phyloP scores from a whole-genome alignment of 148 eudicot species.

The Vaccinium darrowii region DNA sequence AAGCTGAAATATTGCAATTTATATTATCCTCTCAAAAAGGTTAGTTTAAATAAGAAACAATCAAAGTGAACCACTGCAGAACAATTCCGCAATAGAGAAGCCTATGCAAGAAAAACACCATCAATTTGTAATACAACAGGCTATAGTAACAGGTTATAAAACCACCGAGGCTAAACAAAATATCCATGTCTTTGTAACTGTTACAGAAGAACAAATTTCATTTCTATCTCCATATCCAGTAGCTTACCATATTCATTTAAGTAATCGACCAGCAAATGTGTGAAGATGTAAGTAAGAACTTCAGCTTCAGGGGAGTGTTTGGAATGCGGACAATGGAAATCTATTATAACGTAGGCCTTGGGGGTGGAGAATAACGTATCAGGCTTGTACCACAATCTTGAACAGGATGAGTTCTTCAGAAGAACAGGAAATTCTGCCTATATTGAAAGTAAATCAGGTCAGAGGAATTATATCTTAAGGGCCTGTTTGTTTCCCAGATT shows the following conservation, averaged over 20 bases:
- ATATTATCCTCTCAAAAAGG: neutral
- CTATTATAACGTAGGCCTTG: conserved; percentile 81
- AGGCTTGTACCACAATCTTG: conserved; percentile 95
- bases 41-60: neutral
- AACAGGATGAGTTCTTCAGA: conserved; percentile 67
- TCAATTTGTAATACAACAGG: neutral
- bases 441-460: conserved; percentile 3
- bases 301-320: conserved; percentile 79
- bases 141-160: neutral
- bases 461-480: neutral
- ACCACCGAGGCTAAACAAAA: neutral
- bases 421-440: conserved; percentile 62
- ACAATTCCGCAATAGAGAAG: neutral
- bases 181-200: neutral
- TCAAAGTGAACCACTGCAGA: neutral
- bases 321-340: conserved; percentile 80
- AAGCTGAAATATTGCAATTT: conserved; percentile 54
- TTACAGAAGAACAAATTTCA: neutral
- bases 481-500: neutral
- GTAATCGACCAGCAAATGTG: conserved; percentile 78
- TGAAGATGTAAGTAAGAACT: conserved; percentile 79
- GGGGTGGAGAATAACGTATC: conserved; percentile 73
- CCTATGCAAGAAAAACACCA: neutral
- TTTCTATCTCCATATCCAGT: neutral
- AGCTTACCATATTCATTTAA: conserved; percentile 95